Conservation (phyloP, 2,329 filamentous ascomycete genomes). For the Arthrinium phaeospermum region DNA sequence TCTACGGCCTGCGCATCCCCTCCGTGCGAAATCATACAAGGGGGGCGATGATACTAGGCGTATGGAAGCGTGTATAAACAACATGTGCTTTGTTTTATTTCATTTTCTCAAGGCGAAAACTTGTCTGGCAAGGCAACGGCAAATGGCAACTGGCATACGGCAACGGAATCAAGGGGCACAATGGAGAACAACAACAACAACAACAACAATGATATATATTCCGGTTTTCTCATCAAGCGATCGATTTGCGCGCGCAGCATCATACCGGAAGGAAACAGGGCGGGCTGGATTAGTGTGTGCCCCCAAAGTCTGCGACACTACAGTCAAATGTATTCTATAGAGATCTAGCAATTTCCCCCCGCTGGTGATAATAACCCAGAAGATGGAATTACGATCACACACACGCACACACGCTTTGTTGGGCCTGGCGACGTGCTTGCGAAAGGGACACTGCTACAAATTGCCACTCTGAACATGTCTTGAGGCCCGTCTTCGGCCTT, state of each 20-base stretch:
- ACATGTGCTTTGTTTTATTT: conserved; percentile 14
- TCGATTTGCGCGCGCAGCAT: neutral
- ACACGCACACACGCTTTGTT: neutral
- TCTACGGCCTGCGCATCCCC: neutral
- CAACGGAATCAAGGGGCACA: conserved; percentile 2
- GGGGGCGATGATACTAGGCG: conserved; percentile 2
- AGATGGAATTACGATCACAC: neutral
- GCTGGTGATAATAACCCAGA: conserved; percentile 8
- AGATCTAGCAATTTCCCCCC: neutral
- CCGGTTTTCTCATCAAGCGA: conserved; percentile 20
- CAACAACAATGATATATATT: conserved; percentile 16
- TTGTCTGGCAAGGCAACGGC: conserved; percentile 17
- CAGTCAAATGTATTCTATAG: neutral
- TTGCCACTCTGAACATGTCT: neutral
- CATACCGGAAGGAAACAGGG: neutral
- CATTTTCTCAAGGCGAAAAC: conserved; percentile 9
- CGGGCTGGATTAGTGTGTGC: neutral
- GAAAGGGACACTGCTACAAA: neutral
- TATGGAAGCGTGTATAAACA: conserved; percentile 20
- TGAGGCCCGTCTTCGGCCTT: neutral
- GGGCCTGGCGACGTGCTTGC: conserved; percentile 8
- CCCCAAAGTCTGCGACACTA: neutral
- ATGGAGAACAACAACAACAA: neutral
- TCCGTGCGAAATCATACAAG: neutral
- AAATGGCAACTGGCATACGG: conserved; percentile 6